Conservation (phyloP, 139 green algal genomes). For the Haematococcus sp. region DNA sequence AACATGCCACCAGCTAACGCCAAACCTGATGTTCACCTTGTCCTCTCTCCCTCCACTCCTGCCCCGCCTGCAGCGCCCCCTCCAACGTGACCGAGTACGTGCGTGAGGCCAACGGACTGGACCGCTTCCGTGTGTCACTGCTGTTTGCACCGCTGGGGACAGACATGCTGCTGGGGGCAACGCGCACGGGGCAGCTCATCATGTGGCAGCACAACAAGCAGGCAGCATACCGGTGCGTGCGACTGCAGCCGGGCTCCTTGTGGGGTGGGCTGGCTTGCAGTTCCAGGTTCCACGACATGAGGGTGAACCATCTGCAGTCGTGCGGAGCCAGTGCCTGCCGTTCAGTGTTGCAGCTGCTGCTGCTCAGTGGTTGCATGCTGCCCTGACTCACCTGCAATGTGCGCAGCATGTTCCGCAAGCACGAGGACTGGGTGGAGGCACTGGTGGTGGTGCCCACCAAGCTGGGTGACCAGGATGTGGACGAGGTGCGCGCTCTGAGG, state of each 20-base stretch:
- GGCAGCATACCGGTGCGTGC: constrained; percentile 47
- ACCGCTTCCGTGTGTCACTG: constrained; percentile 36
- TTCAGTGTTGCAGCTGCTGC: neutral
- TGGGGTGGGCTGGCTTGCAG: no score
- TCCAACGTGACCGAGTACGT: constrained; percentile 64
- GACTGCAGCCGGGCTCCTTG: neutral
- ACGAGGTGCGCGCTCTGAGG: neutral
- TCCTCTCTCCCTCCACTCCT: no score
- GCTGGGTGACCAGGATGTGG: constrained; percentile 11
- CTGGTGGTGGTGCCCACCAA: constrained; percentile 42
- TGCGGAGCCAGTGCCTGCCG: neutral
- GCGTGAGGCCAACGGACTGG: constrained; percentile 26
- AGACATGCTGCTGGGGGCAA: constrained; percentile 61
- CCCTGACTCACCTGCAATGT: no score
- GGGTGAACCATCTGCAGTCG: no score
- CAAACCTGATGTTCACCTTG: no score
- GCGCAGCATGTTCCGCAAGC: constrained; percentile 49
- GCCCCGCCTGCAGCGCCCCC: constrained; percentile 28
- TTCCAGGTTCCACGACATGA: no score
- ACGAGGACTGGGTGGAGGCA: constrained; percentile 60
- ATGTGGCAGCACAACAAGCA: constrained; percentile 64
- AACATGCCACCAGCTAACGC: no score
- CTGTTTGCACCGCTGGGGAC: constrained; percentile 52
- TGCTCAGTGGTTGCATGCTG: no score
- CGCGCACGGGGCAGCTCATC: constrained; percentile 48